Base-by-base conservation (phyloP, 768 basidiomycete genomes). In the Grammothele lineata region DNA sequence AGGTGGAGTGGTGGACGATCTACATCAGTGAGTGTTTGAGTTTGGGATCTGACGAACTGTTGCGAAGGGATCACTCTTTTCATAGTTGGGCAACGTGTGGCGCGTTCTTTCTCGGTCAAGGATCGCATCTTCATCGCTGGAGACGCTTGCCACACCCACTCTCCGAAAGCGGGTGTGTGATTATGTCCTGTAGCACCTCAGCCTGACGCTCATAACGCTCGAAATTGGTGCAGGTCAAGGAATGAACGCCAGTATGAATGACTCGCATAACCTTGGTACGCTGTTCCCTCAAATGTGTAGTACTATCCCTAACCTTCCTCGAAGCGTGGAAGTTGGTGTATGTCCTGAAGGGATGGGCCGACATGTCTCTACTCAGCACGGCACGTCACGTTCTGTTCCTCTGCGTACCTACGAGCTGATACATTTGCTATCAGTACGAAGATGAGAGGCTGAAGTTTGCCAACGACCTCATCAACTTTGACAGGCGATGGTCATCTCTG, bases 41-140 rank as follows among this genome's bases (percentile, higher is more conserved):
- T 19, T 11, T n/a, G n/a, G n/a, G 27, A 30, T 7, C 27, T 14
- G 8, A 30, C 14, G 8, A 30, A 7, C 8, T 14, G 27, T 30
- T 30, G 27, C 27, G 27, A 30, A 14, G 27, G 8, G 27, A 7
- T 30, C 27, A 30, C 27, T 30, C 14, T 30, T 30, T 14, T 7
- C 27, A 14, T 27, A 77, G 78, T 80, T 38, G 77, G 77, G 2
- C 78, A 81, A 55, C 70, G 80, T 3, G 73, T 81, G 6, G 77
- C 78, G 14, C 68, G 74, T 24, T 64, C 63, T 15, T 81, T 72
- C 59, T 71, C 73, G 2, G 55, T 68, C 1, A 50, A 70, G 33
- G 60, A 78, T 23, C 73, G 80, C 5, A 66, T 78, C 1, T 77
- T 80, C 54, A 79, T 81, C 38, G 79, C 74, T 0, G 78, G 80